Base-by-base conservation (phyloP, 2,329 filamentous ascomycete species). In the Fusarium albosuccineum region DNA sequence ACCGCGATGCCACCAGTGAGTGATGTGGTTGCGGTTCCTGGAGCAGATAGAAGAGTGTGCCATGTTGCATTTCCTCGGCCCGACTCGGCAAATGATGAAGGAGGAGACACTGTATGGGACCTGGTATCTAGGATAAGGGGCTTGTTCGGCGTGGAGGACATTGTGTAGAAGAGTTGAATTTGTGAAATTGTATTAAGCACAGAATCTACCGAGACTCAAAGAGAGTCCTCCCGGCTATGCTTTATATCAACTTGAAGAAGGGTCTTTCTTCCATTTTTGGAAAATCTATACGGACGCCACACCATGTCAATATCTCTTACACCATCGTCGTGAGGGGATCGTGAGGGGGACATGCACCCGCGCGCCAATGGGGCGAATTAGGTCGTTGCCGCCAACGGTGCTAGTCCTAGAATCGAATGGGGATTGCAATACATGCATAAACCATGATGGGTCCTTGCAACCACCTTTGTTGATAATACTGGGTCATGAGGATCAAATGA, bases 21-120 rank as follows among this genome's bases (percentile, higher is more conserved):
- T 1, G 65, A 64, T 8, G 48, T 40, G 0, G 63, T 60, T 9
- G 42, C 17, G 1, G 70, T 73, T 29, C 17, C 44, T 4, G 71
- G 69, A 1, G 53, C 42, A 5, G 69, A 71, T 1, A 73, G 33
- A 1, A 72, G 61, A 3, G 67, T 73, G 13, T 73, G 69, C 71
- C 70, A 73, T 3, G 58, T 69, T 9, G 68, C 53, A 9, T 69
- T 68, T 16, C 70, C 70, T 9, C 57, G 55, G 9, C 39, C 49
- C 9, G 60, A 36, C 9, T 72, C 63, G 1, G 54, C 9, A 3
- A 64, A 65, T 2, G 59, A 62, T 14, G 63, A 67, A 2, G 65
- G 36, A 0, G 34, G 16, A 5, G 40, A 34, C 6, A 60, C 34
- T 17, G 40, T 52, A 11, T 56, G 45, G 4, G 56, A 22, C 13